phyloP scores from a whole-genome alignment of 78 protist genomes.

The Dictyostelium discoideum region DNA sequence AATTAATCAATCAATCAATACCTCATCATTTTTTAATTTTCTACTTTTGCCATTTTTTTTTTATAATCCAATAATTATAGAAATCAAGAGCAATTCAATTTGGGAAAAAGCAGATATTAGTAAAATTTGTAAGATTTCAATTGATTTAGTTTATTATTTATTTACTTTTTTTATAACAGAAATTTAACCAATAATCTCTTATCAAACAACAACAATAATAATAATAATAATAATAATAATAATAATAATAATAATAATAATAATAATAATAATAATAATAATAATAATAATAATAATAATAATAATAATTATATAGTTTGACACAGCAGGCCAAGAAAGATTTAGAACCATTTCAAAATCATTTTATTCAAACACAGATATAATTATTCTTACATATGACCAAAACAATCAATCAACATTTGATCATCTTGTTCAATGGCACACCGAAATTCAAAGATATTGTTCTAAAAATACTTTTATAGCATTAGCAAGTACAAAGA shows the following conservation, averaged over 20 bases:
- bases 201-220: not conserved
- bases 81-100: constrained; percentile 73
- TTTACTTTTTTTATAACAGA: not conserved
- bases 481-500: constrained; percentile 54
- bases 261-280: too few relatives aligned
- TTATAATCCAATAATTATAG: not conserved
- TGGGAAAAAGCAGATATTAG: constrained; percentile 61
- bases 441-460: constrained; percentile 48
- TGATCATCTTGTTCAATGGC: constrained; percentile 37
- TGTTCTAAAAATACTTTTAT: constrained; percentile 17
- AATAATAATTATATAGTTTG: constrained; percentile 10
- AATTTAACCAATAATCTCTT: not conserved
- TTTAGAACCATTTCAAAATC: constrained; percentile 98
- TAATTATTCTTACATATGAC: constrained; percentile 55
- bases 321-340: constrained; percentile 96
- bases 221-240: too few relatives aligned
- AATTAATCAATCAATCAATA: not conserved
- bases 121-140: constrained; percentile 49
- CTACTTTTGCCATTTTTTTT: not conserved
- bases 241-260: too few relatives aligned
- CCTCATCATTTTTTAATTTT: not conserved
- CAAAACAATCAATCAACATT: constrained; percentile 12
- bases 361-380: constrained; percentile 90
- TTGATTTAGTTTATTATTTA: not conserved
- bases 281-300: too few relatives aligned